These are phyloP conservation scores for Colletotrichum tabaci DNA, from an alignment of 2,329 filamentous ascomycete species.

Conservation along the genomic window DNA sequence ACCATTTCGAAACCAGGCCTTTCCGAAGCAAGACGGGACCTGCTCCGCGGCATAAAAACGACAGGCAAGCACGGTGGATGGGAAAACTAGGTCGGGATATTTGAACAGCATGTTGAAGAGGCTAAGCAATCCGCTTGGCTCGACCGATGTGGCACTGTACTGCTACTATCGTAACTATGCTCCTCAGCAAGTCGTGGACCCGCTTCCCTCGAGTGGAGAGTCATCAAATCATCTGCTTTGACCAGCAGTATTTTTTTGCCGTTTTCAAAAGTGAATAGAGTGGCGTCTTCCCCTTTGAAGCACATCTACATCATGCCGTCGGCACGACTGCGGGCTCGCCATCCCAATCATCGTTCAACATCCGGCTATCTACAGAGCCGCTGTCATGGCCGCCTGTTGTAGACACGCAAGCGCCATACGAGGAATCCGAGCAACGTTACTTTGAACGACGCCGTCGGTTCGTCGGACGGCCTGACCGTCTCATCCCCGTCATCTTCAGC, in stretches of 20 bases:
- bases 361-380: neutral
- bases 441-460: neutral
- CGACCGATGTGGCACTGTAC: slow-evolving; percentile 14
- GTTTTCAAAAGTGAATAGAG: slow-evolving; percentile 12
- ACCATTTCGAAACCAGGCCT: too few species aligned
- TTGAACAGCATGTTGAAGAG: neutral
- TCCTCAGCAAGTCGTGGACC: slow-evolving; percentile 24
- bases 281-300: slow-evolving; percentile 18
- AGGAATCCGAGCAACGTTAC: neutral
- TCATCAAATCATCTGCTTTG: slow-evolving; percentile 32
- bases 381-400: neutral
- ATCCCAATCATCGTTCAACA: neutral
- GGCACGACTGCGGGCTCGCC: neutral
- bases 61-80: too few species aligned
- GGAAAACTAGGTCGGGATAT: neutral
- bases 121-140: neutral
- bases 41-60: too few species aligned
- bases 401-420: neutral
- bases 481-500: neutral
- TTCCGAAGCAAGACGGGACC: too few species aligned
- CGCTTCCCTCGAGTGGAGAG: slow-evolving; percentile 27
- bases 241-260: neutral
- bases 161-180: slow-evolving; percentile 33
- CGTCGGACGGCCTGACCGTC: neutral
- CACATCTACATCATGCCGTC: neutral